phyloP scores from a whole-genome alignment of 768 basidiomycete species.

The Panaeolus papilionaceus region DNA sequence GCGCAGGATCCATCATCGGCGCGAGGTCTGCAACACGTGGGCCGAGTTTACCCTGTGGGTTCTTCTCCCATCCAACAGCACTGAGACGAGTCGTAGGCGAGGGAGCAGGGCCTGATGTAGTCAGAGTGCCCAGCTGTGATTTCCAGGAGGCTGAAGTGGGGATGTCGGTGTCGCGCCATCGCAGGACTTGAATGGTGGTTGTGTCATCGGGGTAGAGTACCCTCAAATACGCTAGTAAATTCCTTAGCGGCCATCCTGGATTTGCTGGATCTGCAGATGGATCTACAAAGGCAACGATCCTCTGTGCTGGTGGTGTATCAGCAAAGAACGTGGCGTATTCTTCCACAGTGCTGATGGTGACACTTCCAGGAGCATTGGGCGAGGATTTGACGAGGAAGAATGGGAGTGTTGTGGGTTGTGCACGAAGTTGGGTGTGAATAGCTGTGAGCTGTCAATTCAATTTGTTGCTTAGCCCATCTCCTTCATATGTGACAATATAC shows the following conservation, averaged over 20 bases:
- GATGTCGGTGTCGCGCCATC: conserved; percentile 74
- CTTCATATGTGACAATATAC: not conserved
- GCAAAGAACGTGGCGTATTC: conserved; percentile 65
- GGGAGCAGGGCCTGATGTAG: conserved; percentile 30
- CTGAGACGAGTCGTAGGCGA: conserved; percentile 45
- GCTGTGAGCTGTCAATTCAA: conserved; percentile 48
- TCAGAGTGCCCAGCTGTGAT: conserved; percentile 66
- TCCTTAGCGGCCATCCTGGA: conserved; percentile 94
- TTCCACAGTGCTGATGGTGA: conserved; percentile 59
- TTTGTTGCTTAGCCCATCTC: not conserved
- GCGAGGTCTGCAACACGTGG: conserved; percentile 90
- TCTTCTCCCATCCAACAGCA: conserved; percentile 97
- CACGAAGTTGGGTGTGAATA: conserved; percentile 57
- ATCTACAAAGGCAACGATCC: conserved; percentile 75
- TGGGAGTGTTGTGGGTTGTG: conserved; percentile 43
- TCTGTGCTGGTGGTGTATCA: conserved; percentile 40
- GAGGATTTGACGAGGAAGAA: conserved; percentile 67
- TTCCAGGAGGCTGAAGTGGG: conserved; percentile 56
- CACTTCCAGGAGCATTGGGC: conserved; percentile 30
- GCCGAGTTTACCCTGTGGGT: conserved; percentile 83
- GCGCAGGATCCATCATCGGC: conserved; percentile 93
- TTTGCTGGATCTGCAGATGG: conserved; percentile 79
- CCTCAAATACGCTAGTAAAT: conserved; percentile 84
- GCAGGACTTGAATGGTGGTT: conserved; percentile 64
- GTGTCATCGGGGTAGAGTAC: conserved; percentile 59